Evolutionary conservation across 2,329 filamentous ascomycete species (phyloP).

Genomic region (Paraphaeosphaeria minitans): DNA sequence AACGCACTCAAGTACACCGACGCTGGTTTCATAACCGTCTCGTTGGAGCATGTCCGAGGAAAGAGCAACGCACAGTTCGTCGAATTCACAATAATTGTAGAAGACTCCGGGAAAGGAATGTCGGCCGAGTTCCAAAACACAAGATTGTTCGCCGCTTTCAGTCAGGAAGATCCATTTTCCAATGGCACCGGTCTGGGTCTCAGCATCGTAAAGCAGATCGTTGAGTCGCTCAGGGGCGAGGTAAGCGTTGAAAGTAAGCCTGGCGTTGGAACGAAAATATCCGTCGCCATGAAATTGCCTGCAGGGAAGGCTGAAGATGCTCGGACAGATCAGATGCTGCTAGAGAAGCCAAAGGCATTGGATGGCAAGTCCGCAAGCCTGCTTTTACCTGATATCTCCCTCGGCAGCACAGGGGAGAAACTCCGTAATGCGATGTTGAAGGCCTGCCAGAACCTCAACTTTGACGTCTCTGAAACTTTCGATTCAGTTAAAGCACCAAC

Average conservation of each 20-base stretch:
- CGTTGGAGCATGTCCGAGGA: slow-evolving; percentile 23
- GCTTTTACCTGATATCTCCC: slow-evolving; percentile 26
- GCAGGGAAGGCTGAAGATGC: slow-evolving; percentile 13
- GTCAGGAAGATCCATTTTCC: slow-evolving; percentile 42
- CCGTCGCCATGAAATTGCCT: slow-evolving; percentile 31
- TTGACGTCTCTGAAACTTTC: slow-evolving; percentile 23
- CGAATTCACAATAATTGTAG: slow-evolving; percentile 41
- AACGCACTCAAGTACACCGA: slow-evolving; percentile 45
- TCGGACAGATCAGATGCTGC: slow-evolving; percentile 13
- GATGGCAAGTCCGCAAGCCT: slow-evolving; percentile 28
- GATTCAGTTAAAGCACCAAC: slow-evolving; percentile 24
- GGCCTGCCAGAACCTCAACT: slow-evolving; percentile 31
- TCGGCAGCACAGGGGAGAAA: slow-evolving; percentile 30
- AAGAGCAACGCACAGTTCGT: slow-evolving; percentile 20
- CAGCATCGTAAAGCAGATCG: slow-evolving; percentile 43
- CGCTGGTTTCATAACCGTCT: slow-evolving; percentile 36
- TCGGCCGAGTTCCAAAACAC: slow-evolving; percentile 39
- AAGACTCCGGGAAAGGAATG: slow-evolving; percentile 46
- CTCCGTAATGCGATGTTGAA: slow-evolving; percentile 33
- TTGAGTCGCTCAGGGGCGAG: slow-evolving; percentile 39
- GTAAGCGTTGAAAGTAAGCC: slow-evolving; percentile 39
- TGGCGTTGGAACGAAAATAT: slow-evolving; percentile 34
- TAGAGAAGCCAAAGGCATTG: slow-evolving; percentile 24
- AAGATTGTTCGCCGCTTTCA: slow-evolving; percentile 41
- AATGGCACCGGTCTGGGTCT: slow-evolving; percentile 43